A percentile compares a stretch with the other conserved stretches of the same genome.
These are phyloP conservation scores for Pyrenula aspistea DNA, from an alignment of 495 filamentous ascomycete species.

Conservation along the genomic window DNA sequence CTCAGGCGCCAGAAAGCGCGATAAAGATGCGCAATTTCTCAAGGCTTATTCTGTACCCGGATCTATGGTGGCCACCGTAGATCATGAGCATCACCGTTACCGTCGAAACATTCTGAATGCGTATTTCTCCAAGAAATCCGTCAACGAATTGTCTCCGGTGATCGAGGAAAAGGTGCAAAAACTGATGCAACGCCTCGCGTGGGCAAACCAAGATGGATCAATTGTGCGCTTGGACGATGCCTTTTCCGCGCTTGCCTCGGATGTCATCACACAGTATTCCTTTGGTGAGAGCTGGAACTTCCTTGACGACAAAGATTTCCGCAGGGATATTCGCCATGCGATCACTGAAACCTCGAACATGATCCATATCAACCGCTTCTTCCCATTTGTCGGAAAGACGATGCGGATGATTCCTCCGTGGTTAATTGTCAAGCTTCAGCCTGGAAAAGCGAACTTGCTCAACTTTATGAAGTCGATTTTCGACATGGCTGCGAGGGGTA, in stretches of 20 bases:
- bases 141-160: conserved; percentile 14
- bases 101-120: conserved; percentile 20
- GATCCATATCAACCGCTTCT: conserved; percentile 20
- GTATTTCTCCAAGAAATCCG: conserved; percentile 25
- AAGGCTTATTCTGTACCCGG: not conserved
- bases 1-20: conserved; percentile 9
- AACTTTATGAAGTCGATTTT: not conserved
- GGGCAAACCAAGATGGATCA: not conserved
- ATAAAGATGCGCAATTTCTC: conserved; percentile 16
- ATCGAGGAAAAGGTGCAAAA: conserved; percentile 7
- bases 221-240: not conserved
- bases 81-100: conserved; percentile 26
- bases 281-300: conserved; percentile 2
- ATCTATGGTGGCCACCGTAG: conserved; percentile 19
- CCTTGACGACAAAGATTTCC: conserved; percentile 2
- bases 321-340: conserved; percentile 12
- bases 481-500: not conserved
- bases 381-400: conserved; percentile 11
- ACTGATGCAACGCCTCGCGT: conserved; percentile 1
- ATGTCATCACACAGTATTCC: not conserved
- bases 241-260: not conserved
- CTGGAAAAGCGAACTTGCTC: conserved; percentile 10
- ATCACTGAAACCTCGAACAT: conserved; percentile 9
- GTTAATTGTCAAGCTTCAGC: conserved; percentile 11
- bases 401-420: conserved; percentile 10